Conservation (phyloP, 306 rosid genomes). For the Begonia peltatifolia region DNA sequence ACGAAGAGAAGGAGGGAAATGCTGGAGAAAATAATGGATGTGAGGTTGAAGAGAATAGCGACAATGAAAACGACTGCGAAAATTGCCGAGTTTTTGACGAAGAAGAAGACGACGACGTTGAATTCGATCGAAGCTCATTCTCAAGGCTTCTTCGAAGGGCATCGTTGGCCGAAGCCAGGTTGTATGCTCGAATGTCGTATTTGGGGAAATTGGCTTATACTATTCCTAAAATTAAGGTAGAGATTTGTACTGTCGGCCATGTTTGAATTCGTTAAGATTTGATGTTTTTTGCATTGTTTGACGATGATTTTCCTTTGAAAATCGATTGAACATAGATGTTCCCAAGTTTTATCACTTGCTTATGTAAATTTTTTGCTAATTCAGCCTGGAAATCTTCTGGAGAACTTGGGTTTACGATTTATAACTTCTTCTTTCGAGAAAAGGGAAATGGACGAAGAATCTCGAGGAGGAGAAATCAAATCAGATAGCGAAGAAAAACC, state of each 20-base stretch:
- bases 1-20: conserved; percentile 2
- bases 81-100: conserved; percentile 33
- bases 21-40: neutral
- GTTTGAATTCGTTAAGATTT: too few relatives aligned
- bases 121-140: conserved; percentile 55
- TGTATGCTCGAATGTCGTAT: conserved; percentile 80
- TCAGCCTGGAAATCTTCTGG: conserved; percentile 68
- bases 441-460: conserved; percentile 44
- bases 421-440: conserved; percentile 68
- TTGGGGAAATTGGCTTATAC: conserved; percentile 65
- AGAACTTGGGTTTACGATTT: conserved; percentile 36
- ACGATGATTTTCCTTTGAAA: too few relatives aligned
- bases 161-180: conserved; percentile 55
- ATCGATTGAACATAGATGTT: too few relatives aligned
- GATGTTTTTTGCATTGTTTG: too few relatives aligned
- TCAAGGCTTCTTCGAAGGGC: conserved; percentile 69
- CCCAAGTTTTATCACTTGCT: too few relatives aligned
- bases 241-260: too few relatives aligned
- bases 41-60: conserved; percentile 13
- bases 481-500: conserved; percentile 16
- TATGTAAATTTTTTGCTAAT: neutral
- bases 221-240: conserved; percentile 59
- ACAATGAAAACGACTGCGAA: conserved; percentile 21
- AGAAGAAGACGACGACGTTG: conserved; percentile 20
- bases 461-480: conserved; percentile 24